Evolutionary conservation across 73 alveolate species (phyloP).

Genomic region (Paramecium sexaurelia): DNA sequence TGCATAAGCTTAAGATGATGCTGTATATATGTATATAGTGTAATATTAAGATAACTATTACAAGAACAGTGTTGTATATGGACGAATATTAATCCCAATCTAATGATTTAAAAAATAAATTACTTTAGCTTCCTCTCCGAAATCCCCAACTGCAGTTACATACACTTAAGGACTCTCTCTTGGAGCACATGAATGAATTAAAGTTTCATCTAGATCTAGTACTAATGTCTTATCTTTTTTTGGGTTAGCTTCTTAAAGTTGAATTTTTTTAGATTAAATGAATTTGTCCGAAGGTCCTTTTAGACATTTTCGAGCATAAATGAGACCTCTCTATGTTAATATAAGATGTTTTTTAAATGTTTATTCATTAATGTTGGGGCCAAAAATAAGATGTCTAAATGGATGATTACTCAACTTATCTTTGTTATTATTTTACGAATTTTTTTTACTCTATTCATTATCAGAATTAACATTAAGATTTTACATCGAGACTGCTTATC

Average conservation of each 20-base stretch:
- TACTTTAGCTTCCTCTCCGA: constrained; percentile 31
- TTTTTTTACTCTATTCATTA: constrained; percentile 23
- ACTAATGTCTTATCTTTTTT: constrained; percentile 46
- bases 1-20: constrained; percentile 94
- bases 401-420: constrained; percentile 46
- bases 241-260: constrained; percentile 46
- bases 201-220: constrained; percentile 62
- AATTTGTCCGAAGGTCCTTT: constrained; percentile 70
- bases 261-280: constrained; percentile 48
- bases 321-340: constrained; percentile 57
- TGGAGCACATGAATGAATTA: constrained; percentile 57
- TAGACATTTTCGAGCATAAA: constrained; percentile 59
- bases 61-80: constrained; percentile 85
- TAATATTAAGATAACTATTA: constrained; percentile 78
- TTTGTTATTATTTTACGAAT: not conserved
- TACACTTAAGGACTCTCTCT: constrained; percentile 46
- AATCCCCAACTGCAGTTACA: constrained; percentile 53
- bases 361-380: not conserved
- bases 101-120: not conserved
- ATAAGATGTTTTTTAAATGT: constrained; percentile 49
- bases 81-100: constrained; percentile 91
- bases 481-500: constrained; percentile 26
- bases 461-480: constrained; percentile 25
- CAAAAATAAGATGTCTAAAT: constrained; percentile 57
- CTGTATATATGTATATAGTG: constrained; percentile 90